Base-by-base conservation (phyloP, 164 flowering plant genomes). In the Chloranthus sessilifolius region DNA sequence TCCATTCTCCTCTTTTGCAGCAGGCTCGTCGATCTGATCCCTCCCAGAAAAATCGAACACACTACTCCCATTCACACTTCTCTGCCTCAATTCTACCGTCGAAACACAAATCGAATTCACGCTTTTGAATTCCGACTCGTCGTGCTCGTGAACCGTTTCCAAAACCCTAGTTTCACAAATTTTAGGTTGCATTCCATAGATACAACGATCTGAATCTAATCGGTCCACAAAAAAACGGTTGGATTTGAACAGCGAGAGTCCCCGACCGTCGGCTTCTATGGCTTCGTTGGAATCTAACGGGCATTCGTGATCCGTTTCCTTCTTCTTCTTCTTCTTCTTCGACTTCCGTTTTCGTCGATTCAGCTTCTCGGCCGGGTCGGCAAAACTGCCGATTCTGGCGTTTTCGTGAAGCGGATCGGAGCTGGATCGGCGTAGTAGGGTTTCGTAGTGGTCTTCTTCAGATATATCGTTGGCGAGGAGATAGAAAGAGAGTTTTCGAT, bases 11-110 rank as follows among this genome's bases (percentile, higher is more conserved):
- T 54, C 64, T 45, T 55, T 51, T 28, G 15, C 52, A 50, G 21
- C 49, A 3, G 33, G 22, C 39, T 38, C 50, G 9, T 36, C 49
- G 19, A 27, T 37, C 14, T 59, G 57, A 30, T 48, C 49, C 47
- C 47, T 8, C 39, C n/a, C n/a, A n/a, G n/a, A n/a, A n/a, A n/a
- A n/a, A n/a, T n/a, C n/a, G n/a, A n/a, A n/a, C n/a, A 52, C 41
- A 48, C 75, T 56, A 38, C 66, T 46, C 11, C 72, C 73, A 56
- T 42, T 71, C 28, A 80, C 81, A 64, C 40, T 72, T 67, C 91
- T 79, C 74, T 76, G 88, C 70, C 95, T 71, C 76, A 81, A 47
- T 49, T 77, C 82, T 48, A 75, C 79, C 10, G 4, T 24, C 29
- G 41, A 16, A 55, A 24, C 43, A 15, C 50, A 41, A 9, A 66